phyloP scores from a whole-genome alignment of 2,329 filamentous ascomycete species.

The Conoideocrella luteorostrata region DNA sequence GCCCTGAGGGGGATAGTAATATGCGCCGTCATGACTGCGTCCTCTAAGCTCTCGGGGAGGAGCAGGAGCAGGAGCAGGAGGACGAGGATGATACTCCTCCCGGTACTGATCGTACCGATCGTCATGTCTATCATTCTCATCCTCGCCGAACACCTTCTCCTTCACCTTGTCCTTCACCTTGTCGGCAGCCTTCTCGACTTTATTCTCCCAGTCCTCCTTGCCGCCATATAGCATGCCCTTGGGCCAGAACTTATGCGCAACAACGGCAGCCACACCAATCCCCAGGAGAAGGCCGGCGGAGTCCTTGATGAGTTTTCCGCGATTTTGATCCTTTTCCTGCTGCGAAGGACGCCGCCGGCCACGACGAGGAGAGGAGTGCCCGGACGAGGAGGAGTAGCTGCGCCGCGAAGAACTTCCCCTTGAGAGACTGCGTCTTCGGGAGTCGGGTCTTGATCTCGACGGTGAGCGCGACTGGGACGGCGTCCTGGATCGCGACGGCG shows the following conservation, averaged over 20 bases:
- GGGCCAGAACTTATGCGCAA: conserved; percentile 30
- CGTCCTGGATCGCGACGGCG: conserved; percentile 12
- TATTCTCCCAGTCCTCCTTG: conserved; percentile 23
- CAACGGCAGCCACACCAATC: conserved; percentile 27
- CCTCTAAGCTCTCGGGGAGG: background rate
- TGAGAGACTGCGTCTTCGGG: conserved; percentile 6
- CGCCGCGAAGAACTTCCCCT: conserved; percentile 7
- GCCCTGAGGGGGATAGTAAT: background rate
- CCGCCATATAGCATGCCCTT: conserved; percentile 22
- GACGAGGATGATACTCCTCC: conserved; percentile 2
- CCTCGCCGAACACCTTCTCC: conserved; percentile 4
- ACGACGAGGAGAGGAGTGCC: too few relatives aligned
- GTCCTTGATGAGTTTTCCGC: conserved; percentile 20
- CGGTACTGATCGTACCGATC: background rate
- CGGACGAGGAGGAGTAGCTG: too few relatives aligned
- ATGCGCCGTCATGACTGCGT: background rate
- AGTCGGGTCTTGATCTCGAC: conserved; percentile 10
- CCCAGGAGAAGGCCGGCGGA: conserved; percentile 26
- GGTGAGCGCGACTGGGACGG: conserved; percentile 17
- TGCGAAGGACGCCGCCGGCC: conserved; percentile 9
- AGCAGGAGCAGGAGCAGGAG: background rate
- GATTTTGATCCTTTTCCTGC: conserved; percentile 13
- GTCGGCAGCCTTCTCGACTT: conserved; percentile 2
- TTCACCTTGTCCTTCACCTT: background rate
- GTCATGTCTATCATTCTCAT: background rate